phyloP scores from a whole-genome alignment of 495 filamentous ascomycete genomes.

The Tuber magnatum region DNA sequence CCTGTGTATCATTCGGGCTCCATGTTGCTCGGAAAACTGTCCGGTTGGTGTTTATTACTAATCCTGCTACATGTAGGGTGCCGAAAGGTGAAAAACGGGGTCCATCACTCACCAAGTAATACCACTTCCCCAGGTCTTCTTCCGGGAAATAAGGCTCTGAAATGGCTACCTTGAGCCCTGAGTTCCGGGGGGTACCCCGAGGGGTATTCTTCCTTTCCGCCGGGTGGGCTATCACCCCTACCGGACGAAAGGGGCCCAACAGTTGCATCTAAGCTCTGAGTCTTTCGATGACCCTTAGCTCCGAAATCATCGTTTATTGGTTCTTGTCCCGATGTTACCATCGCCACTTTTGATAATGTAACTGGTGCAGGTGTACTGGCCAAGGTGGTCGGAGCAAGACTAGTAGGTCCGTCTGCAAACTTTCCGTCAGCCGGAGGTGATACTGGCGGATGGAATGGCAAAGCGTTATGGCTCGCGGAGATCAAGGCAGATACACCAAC shows the following conservation, averaged over 20 bases:
- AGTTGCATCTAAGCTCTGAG: slow-evolving; percentile 65
- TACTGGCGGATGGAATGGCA: slow-evolving; percentile 51
- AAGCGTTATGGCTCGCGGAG: slow-evolving; percentile 71
- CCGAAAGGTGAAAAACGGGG: background rate
- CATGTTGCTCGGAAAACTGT: slow-evolving; percentile 63
- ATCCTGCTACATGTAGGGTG: background rate
- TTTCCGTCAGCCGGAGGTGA: slow-evolving; percentile 10
- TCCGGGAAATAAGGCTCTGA: slow-evolving; percentile 79
- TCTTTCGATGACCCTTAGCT: slow-evolving; percentile 66
- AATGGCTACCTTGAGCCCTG: slow-evolving; percentile 84
- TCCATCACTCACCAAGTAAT: slow-evolving; percentile 48
- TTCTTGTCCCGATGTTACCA: slow-evolving; percentile 60
- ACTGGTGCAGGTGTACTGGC: slow-evolving; percentile 79
- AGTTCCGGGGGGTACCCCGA: slow-evolving; percentile 74
- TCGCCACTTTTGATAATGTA: slow-evolving; percentile 78
- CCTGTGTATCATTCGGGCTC: slow-evolving; percentile 69
- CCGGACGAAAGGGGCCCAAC: slow-evolving; percentile 46
- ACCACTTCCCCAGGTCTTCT: slow-evolving; percentile 66
- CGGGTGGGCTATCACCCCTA: slow-evolving; percentile 12
- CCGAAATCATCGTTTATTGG: slow-evolving; percentile 38
- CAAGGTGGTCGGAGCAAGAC: slow-evolving; percentile 73
- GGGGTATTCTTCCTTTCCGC: slow-evolving; percentile 58
- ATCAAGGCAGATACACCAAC: slow-evolving; percentile 84
- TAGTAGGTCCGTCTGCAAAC: slow-evolving; percentile 47
- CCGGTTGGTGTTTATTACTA: background rate